A percentile compares a stretch with the other conserved stretches of the same genome.
Conservation (phyloP, 805 yeast genomes). For the Tetrapisispora namnaoensis region DNA sequence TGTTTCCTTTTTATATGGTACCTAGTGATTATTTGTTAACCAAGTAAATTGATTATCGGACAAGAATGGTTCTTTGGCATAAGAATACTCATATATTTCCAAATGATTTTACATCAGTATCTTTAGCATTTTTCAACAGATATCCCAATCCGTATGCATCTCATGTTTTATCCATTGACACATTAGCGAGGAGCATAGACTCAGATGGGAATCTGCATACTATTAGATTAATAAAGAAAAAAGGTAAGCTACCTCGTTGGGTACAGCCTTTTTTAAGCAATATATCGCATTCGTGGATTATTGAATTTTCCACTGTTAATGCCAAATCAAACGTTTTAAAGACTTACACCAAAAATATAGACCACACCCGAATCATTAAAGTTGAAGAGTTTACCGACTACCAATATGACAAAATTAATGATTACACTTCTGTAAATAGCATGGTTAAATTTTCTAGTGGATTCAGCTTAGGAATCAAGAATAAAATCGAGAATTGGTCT, state of each 20-base stretch:
- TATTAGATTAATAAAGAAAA: slow-evolving; percentile 64
- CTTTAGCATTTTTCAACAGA: slow-evolving; percentile 66
- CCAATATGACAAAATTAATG: slow-evolving; percentile 25
- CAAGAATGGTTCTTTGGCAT: slow-evolving; percentile 54
- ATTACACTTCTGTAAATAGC: slow-evolving; percentile 41
- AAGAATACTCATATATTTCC: slow-evolving; percentile 46
- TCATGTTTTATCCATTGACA: slow-evolving; percentile 79
- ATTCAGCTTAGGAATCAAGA: slow-evolving; percentile 46
- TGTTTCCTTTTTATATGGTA: too few species aligned
- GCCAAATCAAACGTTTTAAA: slow-evolving; percentile 44
- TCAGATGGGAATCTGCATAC: slow-evolving; percentile 54
- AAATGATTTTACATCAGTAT: slow-evolving; percentile 61
- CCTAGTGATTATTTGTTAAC: too few species aligned
- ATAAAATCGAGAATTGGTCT: slow-evolving; percentile 77
- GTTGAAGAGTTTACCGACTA: slow-evolving; percentile 71
- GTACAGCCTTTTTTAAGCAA: slow-evolving; percentile 64
- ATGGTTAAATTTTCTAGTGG: slow-evolving; percentile 66
- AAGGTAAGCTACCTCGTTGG: slow-evolving; percentile 75
- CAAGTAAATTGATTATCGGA: neutral
- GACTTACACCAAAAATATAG: slow-evolving; percentile 74
- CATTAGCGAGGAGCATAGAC: slow-evolving; percentile 52
- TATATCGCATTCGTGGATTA: slow-evolving; percentile 65
- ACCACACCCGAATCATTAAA: slow-evolving; percentile 66
- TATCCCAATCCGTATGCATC: slow-evolving; percentile 71
- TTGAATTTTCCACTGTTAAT: slow-evolving; percentile 69